A percentile compares a stretch with the other conserved stretches of the same genome.
Conservation (phyloP, 2,329 filamentous ascomycete genomes). For the Hypocrella siamensis region DNA sequence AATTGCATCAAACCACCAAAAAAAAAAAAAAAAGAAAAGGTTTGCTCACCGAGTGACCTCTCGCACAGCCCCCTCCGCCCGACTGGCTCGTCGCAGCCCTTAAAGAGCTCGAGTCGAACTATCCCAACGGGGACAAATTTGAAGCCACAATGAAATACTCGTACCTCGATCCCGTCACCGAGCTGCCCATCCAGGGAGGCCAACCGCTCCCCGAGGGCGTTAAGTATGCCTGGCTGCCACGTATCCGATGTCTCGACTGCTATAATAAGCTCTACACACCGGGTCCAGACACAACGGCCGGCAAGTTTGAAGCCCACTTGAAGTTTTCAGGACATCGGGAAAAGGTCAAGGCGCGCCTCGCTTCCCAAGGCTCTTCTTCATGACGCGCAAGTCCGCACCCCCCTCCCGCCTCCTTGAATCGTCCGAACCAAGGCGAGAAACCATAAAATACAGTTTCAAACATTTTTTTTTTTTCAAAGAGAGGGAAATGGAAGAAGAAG, state of each 20-base stretch:
- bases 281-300: slow-evolving; percentile 67
- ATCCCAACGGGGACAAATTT: slow-evolving; percentile 64
- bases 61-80: slow-evolving; percentile 60
- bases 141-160: slow-evolving; percentile 86
- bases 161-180: slow-evolving; percentile 58
- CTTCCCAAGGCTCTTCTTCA: slow-evolving; percentile 8
- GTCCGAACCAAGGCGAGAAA: background rate
- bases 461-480: background rate
- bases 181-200: slow-evolving; percentile 43
- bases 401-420: background rate
- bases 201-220: slow-evolving; percentile 44
- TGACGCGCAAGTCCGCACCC: background rate
- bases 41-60: background rate
- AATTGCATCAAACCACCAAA: background rate
- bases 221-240: slow-evolving; percentile 70
- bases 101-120: slow-evolving; percentile 50
- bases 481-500: background rate
- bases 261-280: slow-evolving; percentile 89
- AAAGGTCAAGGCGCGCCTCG: slow-evolving; percentile 33
- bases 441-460: no score
- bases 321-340: slow-evolving; percentile 70
- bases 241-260: slow-evolving; percentile 85
- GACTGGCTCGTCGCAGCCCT: slow-evolving; percentile 68
- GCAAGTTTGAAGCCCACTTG: slow-evolving; percentile 86
- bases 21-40: no score